Evolutionary conservation across 1,284 basidiomycete genomes (phyloP).

Genomic region (Agaricales sp.): DNA sequence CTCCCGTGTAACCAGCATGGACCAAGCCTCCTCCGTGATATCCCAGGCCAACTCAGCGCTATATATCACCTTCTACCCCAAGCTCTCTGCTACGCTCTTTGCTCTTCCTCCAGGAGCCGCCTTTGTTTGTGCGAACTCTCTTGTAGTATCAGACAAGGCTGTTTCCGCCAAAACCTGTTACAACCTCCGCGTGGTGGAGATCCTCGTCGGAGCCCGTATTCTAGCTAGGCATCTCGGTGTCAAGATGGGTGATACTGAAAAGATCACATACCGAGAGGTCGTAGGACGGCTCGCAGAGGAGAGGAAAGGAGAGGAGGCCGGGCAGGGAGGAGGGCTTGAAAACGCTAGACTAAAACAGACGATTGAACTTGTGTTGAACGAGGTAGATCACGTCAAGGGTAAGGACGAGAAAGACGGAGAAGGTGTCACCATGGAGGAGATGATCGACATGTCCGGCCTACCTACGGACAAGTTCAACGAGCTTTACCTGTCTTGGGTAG

Average conservation of each 20-base stretch:
- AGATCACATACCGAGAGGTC: constrained; percentile 40
- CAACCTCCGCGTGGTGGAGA: constrained; percentile 85
- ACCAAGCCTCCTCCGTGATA: constrained; percentile 79
- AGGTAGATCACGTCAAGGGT: constrained; percentile 18
- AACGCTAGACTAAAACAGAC: constrained; percentile 37
- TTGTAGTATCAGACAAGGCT: constrained; percentile 77
- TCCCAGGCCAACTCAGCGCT: constrained; percentile 59
- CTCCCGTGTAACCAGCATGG: constrained; percentile 39
- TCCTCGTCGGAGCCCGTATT: constrained; percentile 66
- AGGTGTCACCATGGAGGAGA: constrained; percentile 62
- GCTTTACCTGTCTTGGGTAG: constrained; percentile 67
- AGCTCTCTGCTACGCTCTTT: constrained; percentile 54
- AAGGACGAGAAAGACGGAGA: constrained; percentile 22
- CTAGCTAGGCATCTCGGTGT: constrained; percentile 50
- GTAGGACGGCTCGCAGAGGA: constrained; percentile 39
- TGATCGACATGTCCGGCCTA: constrained; percentile 60
- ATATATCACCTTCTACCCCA: constrained; percentile 75
- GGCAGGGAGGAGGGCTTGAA: constrained; percentile 32
- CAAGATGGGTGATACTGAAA: constrained; percentile 31
- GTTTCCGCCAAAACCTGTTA: constrained; percentile 69
- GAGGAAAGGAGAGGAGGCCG: constrained; percentile 25
- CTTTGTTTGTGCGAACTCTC: constrained; percentile 78
- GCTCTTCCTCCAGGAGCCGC: constrained; percentile 44
- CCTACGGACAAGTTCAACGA: constrained; percentile 44
- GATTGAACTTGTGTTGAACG: constrained; percentile 41